Base-by-base conservation (phyloP, 768 basidiomycete species). In the Termitomyces sp. region DNA sequence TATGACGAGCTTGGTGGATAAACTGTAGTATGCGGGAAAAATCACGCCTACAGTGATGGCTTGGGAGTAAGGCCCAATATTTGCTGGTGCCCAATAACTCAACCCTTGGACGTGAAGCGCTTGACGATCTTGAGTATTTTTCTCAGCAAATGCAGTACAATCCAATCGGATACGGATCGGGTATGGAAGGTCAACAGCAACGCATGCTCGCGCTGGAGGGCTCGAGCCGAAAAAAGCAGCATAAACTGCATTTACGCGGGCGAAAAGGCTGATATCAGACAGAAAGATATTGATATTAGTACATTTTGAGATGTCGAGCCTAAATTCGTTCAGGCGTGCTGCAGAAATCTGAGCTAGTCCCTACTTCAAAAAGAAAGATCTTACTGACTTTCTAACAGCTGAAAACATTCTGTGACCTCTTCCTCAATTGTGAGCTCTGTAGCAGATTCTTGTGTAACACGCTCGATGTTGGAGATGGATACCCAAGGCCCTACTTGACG, bases 31-130 rank as follows among this genome's bases (percentile, higher is more conserved):
- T 29, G 20, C 6, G 31, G 50, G 10, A 22, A 42, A 36, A 39
- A 61, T 51, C 44, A 49, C 51, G 73, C 85, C 64, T 54, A 95
- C 96, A 52, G 79, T 77, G 62, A 98, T 83, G 2, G 93, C 90
- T 72, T 99, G 97, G 4, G 94, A 97, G 71, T 99, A 99, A 4
- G 97, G 97, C 0, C 97, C 97, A 55, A 99, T 98, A 69, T 98
- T 99, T 10, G 97, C 97, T 13, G 97, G 94, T 28, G 95, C 97
- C 97, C 97, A 99, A 67, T 98, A 98, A 70, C 96, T 98, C 60
- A 98, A 67, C 9, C 94, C 82, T 71, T 98, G 97, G 2, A 99
- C 97, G 67, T 99, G 97, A 46, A 98, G 77, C 0, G 92, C 87
- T 55, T 83, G 83, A 45, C 95, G 76, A 55, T 84, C 79, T 5